phyloP scores from a whole-genome alignment of 805 yeast genomes.

The Saccharomycopsis sp. region DNA sequence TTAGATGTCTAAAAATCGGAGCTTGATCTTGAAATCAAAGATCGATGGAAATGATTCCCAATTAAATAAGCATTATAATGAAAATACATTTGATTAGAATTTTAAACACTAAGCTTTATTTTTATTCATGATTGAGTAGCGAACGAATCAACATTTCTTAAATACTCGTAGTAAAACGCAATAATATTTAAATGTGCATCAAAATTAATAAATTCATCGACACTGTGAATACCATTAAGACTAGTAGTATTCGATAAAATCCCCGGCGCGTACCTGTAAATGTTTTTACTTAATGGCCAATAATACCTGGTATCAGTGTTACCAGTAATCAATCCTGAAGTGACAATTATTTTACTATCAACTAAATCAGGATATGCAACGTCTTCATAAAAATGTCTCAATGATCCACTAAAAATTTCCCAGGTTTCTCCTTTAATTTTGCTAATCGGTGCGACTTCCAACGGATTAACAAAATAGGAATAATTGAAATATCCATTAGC shows the following conservation, averaged over 20 bases:
- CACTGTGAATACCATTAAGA: constrained; percentile 44
- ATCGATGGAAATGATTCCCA: too few relatives aligned
- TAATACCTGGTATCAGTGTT: constrained; percentile 66
- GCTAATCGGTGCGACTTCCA: constrained; percentile 49
- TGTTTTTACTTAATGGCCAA: constrained; percentile 54
- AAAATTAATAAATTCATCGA: constrained; percentile 51
- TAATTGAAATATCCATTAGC: constrained; percentile 40
- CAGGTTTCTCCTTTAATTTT: constrained; percentile 44
- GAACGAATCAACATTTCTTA: constrained; percentile 33
- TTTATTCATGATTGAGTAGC: too few relatives aligned
- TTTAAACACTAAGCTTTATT: too few relatives aligned
- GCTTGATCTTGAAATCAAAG: too few relatives aligned
- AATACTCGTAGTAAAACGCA: constrained; percentile 49
- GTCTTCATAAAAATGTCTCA: constrained; percentile 57
- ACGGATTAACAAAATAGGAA: constrained; percentile 23
- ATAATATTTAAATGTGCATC: constrained; percentile 54
- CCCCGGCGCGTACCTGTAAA: constrained; percentile 55
- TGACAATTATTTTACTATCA: constrained; percentile 32
- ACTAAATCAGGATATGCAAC: constrained; percentile 35
- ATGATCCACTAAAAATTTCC: constrained; percentile 54
- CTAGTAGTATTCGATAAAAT: constrained; percentile 21
- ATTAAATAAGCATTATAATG: too few relatives aligned
- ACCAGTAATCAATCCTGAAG: constrained; percentile 59
- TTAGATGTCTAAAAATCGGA: too few relatives aligned
- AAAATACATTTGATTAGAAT: too few relatives aligned